phyloP scores from a whole-genome alignment of 208 protist species.

The Acanthamoeba castellanii region DNA sequence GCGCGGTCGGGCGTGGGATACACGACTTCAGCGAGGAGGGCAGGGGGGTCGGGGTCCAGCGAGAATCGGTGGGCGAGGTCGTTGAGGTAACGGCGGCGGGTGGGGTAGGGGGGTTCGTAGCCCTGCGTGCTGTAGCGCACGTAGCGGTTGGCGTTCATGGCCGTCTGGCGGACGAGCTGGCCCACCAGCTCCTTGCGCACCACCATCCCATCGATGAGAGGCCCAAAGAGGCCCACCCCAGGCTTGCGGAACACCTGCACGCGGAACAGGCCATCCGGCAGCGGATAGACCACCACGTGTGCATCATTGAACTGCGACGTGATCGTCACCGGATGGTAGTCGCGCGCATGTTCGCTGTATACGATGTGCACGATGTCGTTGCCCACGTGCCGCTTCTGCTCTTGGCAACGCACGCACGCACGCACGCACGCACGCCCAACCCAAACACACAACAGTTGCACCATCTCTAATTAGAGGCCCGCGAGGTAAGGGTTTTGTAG shows the following conservation, averaged over 20 bases:
- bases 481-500: no score
- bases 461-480: no score
- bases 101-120: slow-evolving; percentile 80
- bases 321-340: slow-evolving; percentile 53
- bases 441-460: no score
- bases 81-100: slow-evolving; percentile 75
- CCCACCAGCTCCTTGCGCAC: slow-evolving; percentile 84
- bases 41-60: neutral
- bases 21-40: neutral
- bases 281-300: slow-evolving; percentile 87
- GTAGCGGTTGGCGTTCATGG: slow-evolving; percentile 86
- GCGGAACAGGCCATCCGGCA: slow-evolving; percentile 87
- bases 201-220: slow-evolving; percentile 87
- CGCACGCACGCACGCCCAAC: slow-evolving; percentile 74
- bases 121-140: slow-evolving; percentile 76
- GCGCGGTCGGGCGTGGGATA: neutral
- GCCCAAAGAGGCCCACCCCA: slow-evolving; percentile 85
- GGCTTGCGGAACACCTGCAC: slow-evolving; percentile 83
- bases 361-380: slow-evolving; percentile 94
- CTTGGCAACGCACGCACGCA: slow-evolving; percentile 93
- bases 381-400: no score
- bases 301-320: slow-evolving; percentile 68
- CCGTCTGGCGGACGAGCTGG: slow-evolving; percentile 87
- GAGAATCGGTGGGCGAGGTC: slow-evolving; percentile 74
- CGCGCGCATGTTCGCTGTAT: slow-evolving; percentile 86